phyloP scores from a whole-genome alignment of 2,329 filamentous ascomycete genomes.

The Venturia asperata region DNA sequence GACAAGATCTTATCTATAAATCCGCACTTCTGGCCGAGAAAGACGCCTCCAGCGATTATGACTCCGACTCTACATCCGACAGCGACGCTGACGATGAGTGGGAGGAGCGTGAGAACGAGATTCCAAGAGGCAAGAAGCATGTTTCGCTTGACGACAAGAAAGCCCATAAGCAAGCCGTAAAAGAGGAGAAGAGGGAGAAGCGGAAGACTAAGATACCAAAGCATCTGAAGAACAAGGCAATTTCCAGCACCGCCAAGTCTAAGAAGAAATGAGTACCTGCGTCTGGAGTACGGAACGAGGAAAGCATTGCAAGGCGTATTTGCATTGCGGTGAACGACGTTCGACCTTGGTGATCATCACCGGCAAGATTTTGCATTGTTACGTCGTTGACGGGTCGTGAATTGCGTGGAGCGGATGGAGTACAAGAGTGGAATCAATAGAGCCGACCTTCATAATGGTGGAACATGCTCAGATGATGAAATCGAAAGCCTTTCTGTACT shows the following conservation, averaged over 20 bases:
- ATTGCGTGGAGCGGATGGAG: background rate
- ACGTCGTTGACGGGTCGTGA: background rate
- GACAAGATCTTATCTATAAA: conserved; percentile 73
- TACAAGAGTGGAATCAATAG: background rate
- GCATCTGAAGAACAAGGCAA: conserved; percentile 83
- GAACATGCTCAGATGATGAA: conserved; percentile 9
- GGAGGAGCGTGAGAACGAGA: conserved; percentile 53
- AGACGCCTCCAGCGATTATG: conserved; percentile 41
- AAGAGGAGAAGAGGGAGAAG: conserved; percentile 92
- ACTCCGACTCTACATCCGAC: conserved; percentile 30
- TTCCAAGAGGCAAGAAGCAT: conserved; percentile 72
- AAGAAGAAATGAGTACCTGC: conserved; percentile 2
- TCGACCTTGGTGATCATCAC: background rate
- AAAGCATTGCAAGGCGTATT: background rate
- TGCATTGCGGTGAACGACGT: background rate
- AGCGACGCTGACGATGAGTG: conserved; percentile 41
- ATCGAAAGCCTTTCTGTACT: background rate
- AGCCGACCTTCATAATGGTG: background rate
- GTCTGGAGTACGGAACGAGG: background rate
- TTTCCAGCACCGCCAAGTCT: conserved; percentile 37
- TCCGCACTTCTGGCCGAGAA: conserved; percentile 68
- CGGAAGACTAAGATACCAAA: conserved; percentile 95
- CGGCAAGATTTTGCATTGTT: background rate
- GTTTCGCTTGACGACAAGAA: conserved; percentile 86
- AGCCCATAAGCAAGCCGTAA: conserved; percentile 82